Evolutionary conservation across 768 basidiomycete species (phyloP).

Genomic region (Tubosaeta sp.): DNA sequence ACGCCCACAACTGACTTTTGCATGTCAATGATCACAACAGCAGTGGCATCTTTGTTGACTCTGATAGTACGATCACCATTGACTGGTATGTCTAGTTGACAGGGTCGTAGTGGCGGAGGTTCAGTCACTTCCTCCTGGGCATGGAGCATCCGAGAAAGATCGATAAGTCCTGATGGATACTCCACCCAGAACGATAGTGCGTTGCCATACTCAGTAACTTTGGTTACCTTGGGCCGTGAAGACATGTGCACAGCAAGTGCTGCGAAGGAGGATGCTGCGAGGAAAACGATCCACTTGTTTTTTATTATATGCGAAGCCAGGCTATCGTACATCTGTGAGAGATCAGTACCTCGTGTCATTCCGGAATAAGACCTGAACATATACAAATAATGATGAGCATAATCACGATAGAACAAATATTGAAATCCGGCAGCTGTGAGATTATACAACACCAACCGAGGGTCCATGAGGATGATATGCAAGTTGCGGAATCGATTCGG

Average conservation of each 20-base stretch:
- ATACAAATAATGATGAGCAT: constrained; percentile 4
- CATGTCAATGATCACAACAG: constrained; percentile 68
- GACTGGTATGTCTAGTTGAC: constrained; percentile 53
- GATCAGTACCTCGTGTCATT: constrained; percentile 2
- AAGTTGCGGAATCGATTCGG: constrained; percentile 9
- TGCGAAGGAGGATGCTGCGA: not conserved
- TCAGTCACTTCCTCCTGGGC: constrained; percentile 26
- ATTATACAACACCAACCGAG: too few relatives aligned
- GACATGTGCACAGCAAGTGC: constrained; percentile 32
- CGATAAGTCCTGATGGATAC: constrained; percentile 60
- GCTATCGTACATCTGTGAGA: not conserved
- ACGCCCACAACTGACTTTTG: constrained; percentile 52
- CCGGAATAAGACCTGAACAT: constrained; percentile 9
- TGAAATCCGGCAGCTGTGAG: constrained; percentile 8
- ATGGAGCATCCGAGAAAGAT: constrained; percentile 50
- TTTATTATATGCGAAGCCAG: not conserved
- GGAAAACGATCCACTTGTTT: not conserved
- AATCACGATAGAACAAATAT: not conserved
- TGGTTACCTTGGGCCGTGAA: constrained; percentile 41
- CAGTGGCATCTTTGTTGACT: constrained; percentile 45
- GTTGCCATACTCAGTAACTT: constrained; percentile 52
- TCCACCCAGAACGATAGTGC: constrained; percentile 61
- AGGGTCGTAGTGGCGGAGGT: constrained; percentile 30
- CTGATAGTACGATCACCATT: constrained; percentile 49
- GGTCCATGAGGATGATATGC: constrained; percentile 17